Evolutionary conservation across 2,329 filamentous ascomycete genomes (phyloP).

Genomic region (Daldinia sp.): DNA sequence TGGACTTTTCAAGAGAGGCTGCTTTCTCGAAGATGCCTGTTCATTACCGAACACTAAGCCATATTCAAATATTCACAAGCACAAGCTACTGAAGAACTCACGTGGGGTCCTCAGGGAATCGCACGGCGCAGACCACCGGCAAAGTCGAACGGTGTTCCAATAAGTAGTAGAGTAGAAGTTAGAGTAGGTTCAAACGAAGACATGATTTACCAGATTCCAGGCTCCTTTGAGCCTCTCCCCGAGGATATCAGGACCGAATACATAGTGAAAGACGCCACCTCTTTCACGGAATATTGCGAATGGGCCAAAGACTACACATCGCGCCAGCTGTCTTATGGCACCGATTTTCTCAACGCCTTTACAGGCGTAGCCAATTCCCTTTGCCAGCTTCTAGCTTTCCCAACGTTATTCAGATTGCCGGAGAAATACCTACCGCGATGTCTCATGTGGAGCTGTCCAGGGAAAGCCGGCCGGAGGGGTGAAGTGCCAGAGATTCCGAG

Average conservation of each 20-base stretch:
- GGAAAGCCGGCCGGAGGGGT: background rate
- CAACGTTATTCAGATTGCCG: constrained; percentile 20
- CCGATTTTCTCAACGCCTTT: background rate
- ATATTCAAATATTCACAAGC: background rate
- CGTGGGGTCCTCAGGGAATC: background rate
- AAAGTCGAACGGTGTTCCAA: too few species aligned
- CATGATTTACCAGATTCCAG: background rate
- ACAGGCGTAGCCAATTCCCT: background rate
- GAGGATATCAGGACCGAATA: background rate
- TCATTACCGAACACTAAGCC: background rate
- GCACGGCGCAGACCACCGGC: too few species aligned
- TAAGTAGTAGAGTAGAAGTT: background rate
- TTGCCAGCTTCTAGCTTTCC: background rate
- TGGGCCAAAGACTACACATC: background rate
- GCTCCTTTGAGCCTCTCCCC: background rate
- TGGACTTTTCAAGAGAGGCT: background rate
- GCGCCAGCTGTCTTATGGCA: background rate
- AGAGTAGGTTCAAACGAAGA: background rate
- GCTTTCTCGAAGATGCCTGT: background rate
- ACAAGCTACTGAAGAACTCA: background rate
- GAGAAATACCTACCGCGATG: constrained; percentile 24
- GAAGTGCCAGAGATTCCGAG: constrained; percentile 20
- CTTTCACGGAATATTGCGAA: background rate
- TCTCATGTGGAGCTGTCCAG: constrained; percentile 20
- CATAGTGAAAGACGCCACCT: background rate